Evolutionary conservation across 371 early-diverging fungal species (phyloP).

Genomic region (Mucor ambiguus): DNA sequence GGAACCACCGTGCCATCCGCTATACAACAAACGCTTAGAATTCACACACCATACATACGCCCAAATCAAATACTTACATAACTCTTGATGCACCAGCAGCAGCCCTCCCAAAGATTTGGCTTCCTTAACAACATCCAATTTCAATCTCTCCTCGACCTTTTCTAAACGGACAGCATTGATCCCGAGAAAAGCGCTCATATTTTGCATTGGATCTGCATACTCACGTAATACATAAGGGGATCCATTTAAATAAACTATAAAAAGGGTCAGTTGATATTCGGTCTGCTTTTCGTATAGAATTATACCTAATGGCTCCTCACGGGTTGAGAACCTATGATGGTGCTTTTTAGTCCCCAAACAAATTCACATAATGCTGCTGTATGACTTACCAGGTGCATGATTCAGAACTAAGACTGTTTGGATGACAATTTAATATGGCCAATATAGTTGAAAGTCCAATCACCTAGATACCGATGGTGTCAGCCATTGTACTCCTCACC

Average conservation of each 20-base stretch:
- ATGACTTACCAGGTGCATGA: slow-evolving; percentile 48
- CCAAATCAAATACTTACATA: slow-evolving; percentile 32
- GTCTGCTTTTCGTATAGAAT: background rate
- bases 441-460: slow-evolving; percentile 67
- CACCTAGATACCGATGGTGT: slow-evolving; percentile 23
- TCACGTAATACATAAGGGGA: slow-evolving; percentile 74
- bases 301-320: slow-evolving; percentile 73
- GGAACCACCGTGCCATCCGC: slow-evolving; percentile 63
- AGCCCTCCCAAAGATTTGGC: slow-evolving; percentile 50
- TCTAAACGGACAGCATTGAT: slow-evolving; percentile 69
- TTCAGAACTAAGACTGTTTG: slow-evolving; percentile 35
- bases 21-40: slow-evolving; percentile 10
- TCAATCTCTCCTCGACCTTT: slow-evolving; percentile 70
- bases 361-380: background rate
- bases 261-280: background rate
- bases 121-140: slow-evolving; percentile 70
- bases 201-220: slow-evolving; percentile 60
- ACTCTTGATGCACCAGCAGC: slow-evolving; percentile 74
- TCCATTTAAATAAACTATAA: slow-evolving; percentile 58
- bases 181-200: slow-evolving; percentile 69
- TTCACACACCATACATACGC: background rate
- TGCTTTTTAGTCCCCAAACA: background rate
- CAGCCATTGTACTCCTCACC: background rate
- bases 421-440: slow-evolving; percentile 60
- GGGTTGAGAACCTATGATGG: slow-evolving; percentile 64